Evolutionary conservation across 345 rosid species (phyloP).

Genomic region (Camelina hispida): DNA sequence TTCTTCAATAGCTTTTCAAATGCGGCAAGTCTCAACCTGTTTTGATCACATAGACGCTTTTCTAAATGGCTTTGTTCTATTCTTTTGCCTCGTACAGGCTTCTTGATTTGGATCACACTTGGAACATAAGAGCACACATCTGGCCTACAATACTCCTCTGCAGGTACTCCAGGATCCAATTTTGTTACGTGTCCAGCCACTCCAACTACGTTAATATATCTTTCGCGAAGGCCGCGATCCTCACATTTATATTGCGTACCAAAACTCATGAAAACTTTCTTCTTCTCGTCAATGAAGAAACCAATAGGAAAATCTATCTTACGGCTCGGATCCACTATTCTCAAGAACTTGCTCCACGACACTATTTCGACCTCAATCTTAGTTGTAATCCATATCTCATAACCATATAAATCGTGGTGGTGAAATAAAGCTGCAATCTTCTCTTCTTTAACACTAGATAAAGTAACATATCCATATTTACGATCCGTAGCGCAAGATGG

Average conservation of each 20-base stretch:
- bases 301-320: background rate
- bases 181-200: background rate
- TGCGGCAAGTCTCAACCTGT: background rate
- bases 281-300: background rate
- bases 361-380: background rate
- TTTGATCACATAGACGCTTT: background rate
- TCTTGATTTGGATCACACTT: constrained; percentile 8
- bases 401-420: too few relatives aligned
- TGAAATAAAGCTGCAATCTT: too few relatives aligned
- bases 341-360: background rate
- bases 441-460: background rate
- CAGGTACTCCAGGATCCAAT: background rate
- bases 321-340: background rate
- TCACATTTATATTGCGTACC: too few relatives aligned
- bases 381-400: too few relatives aligned
- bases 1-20: background rate
- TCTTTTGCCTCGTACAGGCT: background rate
- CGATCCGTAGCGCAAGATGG: background rate
- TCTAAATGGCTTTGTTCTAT: background rate
- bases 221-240: too few relatives aligned
- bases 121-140: background rate
- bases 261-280: background rate
- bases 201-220: too few relatives aligned
- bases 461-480: background rate
- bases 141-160: too few relatives aligned